These are phyloP conservation scores for Claviceps sp. DNA, from an alignment of 2,329 filamentous ascomycete genomes.

Conservation along the genomic window DNA sequence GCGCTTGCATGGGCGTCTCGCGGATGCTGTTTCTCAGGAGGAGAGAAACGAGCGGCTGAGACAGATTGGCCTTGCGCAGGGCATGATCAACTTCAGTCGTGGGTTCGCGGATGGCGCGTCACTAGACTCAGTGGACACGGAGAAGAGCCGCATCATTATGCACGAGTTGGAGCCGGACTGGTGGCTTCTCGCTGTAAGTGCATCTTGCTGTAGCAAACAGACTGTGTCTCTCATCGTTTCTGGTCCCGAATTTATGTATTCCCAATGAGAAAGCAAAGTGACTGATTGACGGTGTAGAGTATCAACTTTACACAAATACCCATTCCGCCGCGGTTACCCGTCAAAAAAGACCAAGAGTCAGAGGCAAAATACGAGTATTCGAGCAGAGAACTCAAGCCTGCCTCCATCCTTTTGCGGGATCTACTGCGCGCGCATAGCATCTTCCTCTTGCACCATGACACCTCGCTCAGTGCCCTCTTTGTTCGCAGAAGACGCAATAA, in stretches of 20 bases:
- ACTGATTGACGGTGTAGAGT: constrained; percentile 14
- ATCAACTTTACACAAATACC: constrained; percentile 66
- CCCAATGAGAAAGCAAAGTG: background rate
- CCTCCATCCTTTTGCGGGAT: constrained; percentile 65
- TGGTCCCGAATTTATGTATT: background rate
- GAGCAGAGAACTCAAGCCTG: constrained; percentile 75
- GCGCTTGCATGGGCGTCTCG: constrained; percentile 28
- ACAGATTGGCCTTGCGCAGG: constrained; percentile 91
- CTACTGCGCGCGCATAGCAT: constrained; percentile 68
- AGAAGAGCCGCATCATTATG: constrained; percentile 72
- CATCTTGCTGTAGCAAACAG: background rate
- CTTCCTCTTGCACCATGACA: constrained; percentile 79
- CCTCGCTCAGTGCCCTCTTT: constrained; percentile 59
- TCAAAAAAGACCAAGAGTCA: constrained; percentile 23
- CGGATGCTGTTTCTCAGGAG: constrained; percentile 37
- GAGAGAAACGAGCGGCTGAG: constrained; percentile 76
- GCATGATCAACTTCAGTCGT: constrained; percentile 85
- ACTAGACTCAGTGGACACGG: constrained; percentile 80
- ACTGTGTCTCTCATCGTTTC: background rate
- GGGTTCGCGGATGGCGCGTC: constrained; percentile 69
- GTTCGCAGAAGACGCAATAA: constrained; percentile 47
- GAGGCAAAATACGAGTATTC: constrained; percentile 60
- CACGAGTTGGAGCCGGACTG: constrained; percentile 81
- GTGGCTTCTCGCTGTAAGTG: constrained; percentile 84
- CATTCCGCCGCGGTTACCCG: constrained; percentile 41